Evolutionary conservation across 2,329 filamentous ascomycete species (phyloP).

Genomic region (Rhynchosporium agropyri): DNA sequence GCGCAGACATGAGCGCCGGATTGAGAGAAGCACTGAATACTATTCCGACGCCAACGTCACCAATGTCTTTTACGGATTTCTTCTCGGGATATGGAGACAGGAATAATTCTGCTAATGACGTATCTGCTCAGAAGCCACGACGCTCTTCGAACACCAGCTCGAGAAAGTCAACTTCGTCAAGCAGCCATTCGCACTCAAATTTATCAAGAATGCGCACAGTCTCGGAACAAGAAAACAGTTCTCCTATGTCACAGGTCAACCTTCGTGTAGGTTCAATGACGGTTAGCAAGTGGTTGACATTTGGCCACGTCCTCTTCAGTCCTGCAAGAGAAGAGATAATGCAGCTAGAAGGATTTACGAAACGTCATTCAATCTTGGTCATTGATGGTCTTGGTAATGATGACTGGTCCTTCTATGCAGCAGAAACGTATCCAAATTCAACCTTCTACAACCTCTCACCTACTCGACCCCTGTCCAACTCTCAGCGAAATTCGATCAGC

Average conservation of each 20-base stretch:
- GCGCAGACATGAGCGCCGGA: constrained; percentile 56
- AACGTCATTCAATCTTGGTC: constrained; percentile 69
- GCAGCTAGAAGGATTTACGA: constrained; percentile 49
- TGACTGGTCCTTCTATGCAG: constrained; percentile 86
- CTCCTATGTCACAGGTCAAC: constrained; percentile 71
- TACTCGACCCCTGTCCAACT: constrained; percentile 50
- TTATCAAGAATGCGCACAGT: constrained; percentile 32
- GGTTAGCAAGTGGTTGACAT: constrained; percentile 85
- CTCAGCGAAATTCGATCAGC: constrained; percentile 45
- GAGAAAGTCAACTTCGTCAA: constrained; percentile 32
- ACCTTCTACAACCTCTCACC: constrained; percentile 78
- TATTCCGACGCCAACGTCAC: constrained; percentile 48
- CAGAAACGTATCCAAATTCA: constrained; percentile 74
- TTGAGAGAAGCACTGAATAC: constrained; percentile 52
- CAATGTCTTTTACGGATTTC: constrained; percentile 50
- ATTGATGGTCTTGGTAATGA: constrained; percentile 83
- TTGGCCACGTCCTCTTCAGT: constrained; percentile 81
- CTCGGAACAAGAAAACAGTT: constrained; percentile 53
- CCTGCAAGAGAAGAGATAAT: constrained; percentile 73
- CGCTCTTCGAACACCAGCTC: constrained; percentile 26
- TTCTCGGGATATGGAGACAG: constrained; percentile 47
- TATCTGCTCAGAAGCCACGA: constrained; percentile 19
- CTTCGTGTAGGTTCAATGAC: constrained; percentile 80
- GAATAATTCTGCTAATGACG: constrained; percentile 37
- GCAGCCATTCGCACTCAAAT: constrained; percentile 28